These are phyloP conservation scores for Fistulinella cinereoalba DNA, from an alignment of 1,284 basidiomycete species.

Conservation along the genomic window DNA sequence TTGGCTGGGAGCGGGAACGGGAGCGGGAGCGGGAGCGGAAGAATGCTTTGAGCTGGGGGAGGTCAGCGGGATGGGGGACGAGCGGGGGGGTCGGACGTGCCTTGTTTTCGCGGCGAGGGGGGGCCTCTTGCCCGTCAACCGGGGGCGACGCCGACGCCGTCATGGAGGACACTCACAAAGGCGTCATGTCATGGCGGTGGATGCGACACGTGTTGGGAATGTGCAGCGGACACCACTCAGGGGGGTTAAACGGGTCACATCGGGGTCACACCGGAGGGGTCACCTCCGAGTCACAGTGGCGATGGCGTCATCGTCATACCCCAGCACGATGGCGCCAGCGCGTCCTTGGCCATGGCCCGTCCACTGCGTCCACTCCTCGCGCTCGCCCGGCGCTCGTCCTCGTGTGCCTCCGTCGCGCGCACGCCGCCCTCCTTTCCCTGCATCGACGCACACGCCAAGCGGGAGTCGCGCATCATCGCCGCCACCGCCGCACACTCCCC, in stretches of 20 bases:
- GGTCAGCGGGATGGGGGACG: neutral
- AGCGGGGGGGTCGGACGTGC: conserved; percentile 26
- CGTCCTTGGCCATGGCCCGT: too few species aligned
- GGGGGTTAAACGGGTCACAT: neutral
- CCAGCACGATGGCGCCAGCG: too few species aligned
- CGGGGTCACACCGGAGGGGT: neutral
- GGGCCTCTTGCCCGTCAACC: too few species aligned
- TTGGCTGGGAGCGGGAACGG: conserved; percentile 41
- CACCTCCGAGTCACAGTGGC: too few species aligned
- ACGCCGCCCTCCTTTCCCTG: conserved; percentile 62
- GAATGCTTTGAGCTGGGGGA: conserved; percentile 46
- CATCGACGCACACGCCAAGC: conserved; percentile 68
- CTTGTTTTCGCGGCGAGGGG: conserved; percentile 30
- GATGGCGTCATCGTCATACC: too few species aligned
- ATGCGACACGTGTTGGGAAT: too few species aligned
- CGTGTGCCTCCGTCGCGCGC: conserved; percentile 4
- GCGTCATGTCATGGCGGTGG: too few species aligned
- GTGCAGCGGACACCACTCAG: too few species aligned
- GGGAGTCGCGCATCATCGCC: conserved; percentile 52
- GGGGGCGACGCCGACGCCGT: too few species aligned
- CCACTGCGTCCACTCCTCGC: too few species aligned
- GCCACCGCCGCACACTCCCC: conserved; percentile 13
- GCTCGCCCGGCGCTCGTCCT: too few species aligned
- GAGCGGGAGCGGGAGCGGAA: conserved; percentile 54
- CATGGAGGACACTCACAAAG: too few species aligned